phyloP scores from a whole-genome alignment of 2,329 filamentous ascomycete species.

The Pseudogymnoascus pannorum region DNA sequence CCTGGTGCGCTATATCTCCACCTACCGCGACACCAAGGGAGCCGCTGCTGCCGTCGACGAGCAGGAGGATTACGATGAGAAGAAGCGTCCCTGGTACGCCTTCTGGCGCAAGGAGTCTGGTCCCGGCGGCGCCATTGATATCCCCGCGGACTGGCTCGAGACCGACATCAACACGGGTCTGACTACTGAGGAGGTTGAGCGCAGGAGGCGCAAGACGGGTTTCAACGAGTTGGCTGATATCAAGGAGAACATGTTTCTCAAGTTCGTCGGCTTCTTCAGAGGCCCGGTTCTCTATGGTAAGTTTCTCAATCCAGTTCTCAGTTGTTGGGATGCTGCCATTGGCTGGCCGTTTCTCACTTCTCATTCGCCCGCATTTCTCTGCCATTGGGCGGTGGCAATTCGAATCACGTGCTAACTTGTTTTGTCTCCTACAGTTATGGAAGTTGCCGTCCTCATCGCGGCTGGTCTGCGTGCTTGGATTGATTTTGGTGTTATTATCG shows the following conservation, averaged over 20 bases:
- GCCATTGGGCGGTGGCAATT: background rate
- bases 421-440: conserved; percentile 52
- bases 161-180: conserved; percentile 62
- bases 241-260: conserved; percentile 68
- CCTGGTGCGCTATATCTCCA: conserved; percentile 60
- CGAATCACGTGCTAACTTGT: background rate
- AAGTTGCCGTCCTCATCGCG: conserved; percentile 65
- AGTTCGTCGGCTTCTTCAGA: conserved; percentile 69
- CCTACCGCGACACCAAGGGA: conserved; percentile 54
- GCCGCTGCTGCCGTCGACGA: conserved; percentile 37
- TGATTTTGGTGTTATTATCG: conserved; percentile 70
- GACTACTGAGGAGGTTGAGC: conserved; percentile 49
- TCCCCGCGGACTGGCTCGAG: conserved; percentile 60
- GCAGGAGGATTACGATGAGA: conserved; percentile 33
- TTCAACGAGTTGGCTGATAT: conserved; percentile 67
- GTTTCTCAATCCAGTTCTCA: conserved; percentile 28
- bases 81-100: conserved; percentile 51
- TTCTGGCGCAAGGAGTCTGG: conserved; percentile 41
- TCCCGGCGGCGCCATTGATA: conserved; percentile 31
- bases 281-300: conserved; percentile 71
- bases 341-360: too few species aligned
- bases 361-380: background rate
- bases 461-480: conserved; percentile 70
- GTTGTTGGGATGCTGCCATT: too few species aligned
- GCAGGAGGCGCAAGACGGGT: conserved; percentile 57